Evolutionary conservation across 768 basidiomycete genomes (phyloP).

Genomic region (Asterophora lycoperdoides): DNA sequence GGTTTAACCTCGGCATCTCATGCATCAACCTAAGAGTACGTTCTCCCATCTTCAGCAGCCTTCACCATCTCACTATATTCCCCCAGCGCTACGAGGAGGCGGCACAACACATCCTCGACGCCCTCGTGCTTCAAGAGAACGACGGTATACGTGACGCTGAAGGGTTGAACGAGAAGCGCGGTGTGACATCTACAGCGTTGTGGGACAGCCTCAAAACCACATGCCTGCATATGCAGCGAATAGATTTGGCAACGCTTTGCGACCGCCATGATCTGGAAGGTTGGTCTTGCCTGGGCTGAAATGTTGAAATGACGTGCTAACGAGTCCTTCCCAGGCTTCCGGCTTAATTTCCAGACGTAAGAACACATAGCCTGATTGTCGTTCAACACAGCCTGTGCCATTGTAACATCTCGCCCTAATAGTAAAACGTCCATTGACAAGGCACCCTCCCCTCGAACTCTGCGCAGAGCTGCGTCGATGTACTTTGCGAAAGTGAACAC

Average conservation of each 20-base stretch:
- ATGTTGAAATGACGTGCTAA: not conserved
- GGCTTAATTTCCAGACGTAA: slow-evolving; percentile 24
- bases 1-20: slow-evolving; percentile 94
- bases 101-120: slow-evolving; percentile 82
- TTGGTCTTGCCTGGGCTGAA: slow-evolving; percentile 17
- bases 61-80: slow-evolving; percentile 1
- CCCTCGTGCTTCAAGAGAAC: slow-evolving; percentile 82
- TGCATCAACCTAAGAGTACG: slow-evolving; percentile 80
- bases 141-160: slow-evolving; percentile 59
- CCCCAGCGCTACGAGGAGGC: slow-evolving; percentile 80
- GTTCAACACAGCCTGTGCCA: not conserved
- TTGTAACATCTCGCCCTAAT: too few relatives aligned
- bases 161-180: slow-evolving; percentile 50
- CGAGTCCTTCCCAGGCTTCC: slow-evolving; percentile 24
- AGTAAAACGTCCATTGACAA: too few relatives aligned
- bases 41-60: slow-evolving; percentile 11
- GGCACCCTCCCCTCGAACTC: too few relatives aligned
- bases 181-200: slow-evolving; percentile 70
- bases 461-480: too few relatives aligned
- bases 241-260: slow-evolving; percentile 74
- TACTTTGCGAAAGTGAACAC: too few relatives aligned
- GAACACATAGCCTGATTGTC: not conserved
- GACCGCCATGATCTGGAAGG: slow-evolving; percentile 68
- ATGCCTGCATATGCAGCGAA: slow-evolving; percentile 74
- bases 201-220: slow-evolving; percentile 89